phyloP scores from a whole-genome alignment of 1,284 basidiomycete species.

The Mycosarcoma maydis region DNA sequence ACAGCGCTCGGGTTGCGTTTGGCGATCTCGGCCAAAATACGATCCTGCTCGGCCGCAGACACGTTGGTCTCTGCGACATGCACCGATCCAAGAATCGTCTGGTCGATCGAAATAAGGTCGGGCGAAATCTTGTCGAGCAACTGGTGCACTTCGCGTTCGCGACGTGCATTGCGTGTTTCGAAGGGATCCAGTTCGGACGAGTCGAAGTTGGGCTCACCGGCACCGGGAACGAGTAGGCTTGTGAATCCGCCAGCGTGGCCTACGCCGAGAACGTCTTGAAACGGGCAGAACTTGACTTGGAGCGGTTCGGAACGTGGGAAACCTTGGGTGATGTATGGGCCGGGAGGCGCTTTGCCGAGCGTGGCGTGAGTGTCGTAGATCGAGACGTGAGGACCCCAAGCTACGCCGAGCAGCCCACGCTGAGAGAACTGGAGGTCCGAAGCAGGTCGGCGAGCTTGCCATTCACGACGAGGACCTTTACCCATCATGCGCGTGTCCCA shows the following conservation, averaged over 20 bases:
- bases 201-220: constrained; percentile 95
- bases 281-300: constrained; percentile 80
- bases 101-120: constrained; percentile 90
- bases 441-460: constrained; percentile 74
- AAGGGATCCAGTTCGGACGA: constrained; percentile 92
- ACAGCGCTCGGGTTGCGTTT: constrained; percentile 30
- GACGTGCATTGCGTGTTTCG: constrained; percentile 81
- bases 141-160: constrained; percentile 89
- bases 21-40: constrained; percentile 31
- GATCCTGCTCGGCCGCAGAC: constrained; percentile 72
- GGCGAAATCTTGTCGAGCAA: constrained; percentile 95
- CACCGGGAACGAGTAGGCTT: constrained; percentile 86
- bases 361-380: constrained; percentile 69
- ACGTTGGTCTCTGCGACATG: constrained; percentile 76
- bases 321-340: constrained; percentile 62
- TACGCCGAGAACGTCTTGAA: constrained; percentile 88
- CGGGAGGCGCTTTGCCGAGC: constrained; percentile 70
- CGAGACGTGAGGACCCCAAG: constrained; percentile 79
- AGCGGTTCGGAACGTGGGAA: constrained; percentile 72
- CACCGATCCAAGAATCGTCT: constrained; percentile 72
- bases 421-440: constrained; percentile 70
- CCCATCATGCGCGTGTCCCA: constrained; percentile 98
- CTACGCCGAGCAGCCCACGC: constrained; percentile 83
- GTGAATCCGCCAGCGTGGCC: constrained; percentile 78
- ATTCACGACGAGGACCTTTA: constrained; percentile 78